Evolutionary conservation across 306 rosid species (phyloP), one percentile per base, ranked within the genome.

Genomic region (Trichosanthes cucumerina): DNA sequence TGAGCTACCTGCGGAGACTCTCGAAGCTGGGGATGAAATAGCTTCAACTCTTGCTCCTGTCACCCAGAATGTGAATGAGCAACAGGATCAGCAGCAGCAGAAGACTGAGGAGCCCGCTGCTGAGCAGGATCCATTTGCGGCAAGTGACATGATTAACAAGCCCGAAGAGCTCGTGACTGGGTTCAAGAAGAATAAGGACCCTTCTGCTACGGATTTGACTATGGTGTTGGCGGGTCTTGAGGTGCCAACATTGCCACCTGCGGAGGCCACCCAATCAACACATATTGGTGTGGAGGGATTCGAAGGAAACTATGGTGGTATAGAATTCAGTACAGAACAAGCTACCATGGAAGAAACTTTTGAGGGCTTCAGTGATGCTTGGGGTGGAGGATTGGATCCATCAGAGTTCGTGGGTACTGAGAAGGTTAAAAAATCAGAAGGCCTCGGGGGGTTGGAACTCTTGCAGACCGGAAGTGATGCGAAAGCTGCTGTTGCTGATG

Each of bases 301-400:
- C 83, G 97, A 95, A 90, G 99, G 99, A 74, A 81, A 91, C 71
- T 95, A 95, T 13, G 97, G 99, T 56, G 99, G 97, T 49, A 93
- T 95, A n/a, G 97, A 91, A 80, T 95, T 92, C 84, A 87, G 93
- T 47, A 84, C 79, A 3, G 96, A 95, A 52, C 93, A 95, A 65
- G 87, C 91, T 79, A 81, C 96, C 10, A 79, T 92, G 41, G 92
- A 90, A 18, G 99, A 95, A 81, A 88, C 97, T 80, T 95, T 95
- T 83, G 97, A 95, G 81, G 90, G 96, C 34, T 88, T 95, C 83
- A 91, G 86, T 53, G 97, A 89, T 12, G 96, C 99, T 76, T 95
- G 95, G 93, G 99, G 97, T 63, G 99, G 99, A 73, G 99, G 99
- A 46, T 88, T 92, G 84, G 99, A 95, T 84, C 87, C 92, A 16